Conservation (phyloP, 2,329 filamentous ascomycete genomes). For the Fusarium proliferatum region DNA sequence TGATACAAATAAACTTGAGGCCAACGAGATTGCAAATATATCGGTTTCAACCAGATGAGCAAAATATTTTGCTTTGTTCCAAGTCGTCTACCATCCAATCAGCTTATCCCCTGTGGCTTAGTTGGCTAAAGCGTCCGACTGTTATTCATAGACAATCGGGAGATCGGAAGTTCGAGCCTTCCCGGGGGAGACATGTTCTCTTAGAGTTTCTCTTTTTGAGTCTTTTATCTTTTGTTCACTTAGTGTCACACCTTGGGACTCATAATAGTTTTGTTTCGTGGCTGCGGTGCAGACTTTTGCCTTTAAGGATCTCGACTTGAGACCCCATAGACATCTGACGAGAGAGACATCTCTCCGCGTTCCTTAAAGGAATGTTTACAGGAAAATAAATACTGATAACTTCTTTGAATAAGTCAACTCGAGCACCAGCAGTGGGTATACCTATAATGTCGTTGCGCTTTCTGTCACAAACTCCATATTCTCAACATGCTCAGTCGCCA, state of each 20-base stretch:
- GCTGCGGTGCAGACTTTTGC: background rate
- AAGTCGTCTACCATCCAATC: background rate
- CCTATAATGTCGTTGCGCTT: too few species aligned
- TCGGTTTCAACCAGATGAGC: rapidly evolving
- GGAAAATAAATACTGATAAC: background rate
- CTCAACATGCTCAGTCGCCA: background rate
- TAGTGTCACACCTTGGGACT: background rate
- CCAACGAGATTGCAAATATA: background rate
- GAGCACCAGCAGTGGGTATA: background rate
- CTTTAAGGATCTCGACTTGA: too few species aligned
- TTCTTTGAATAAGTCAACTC: too few species aligned
- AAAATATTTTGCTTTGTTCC: background rate
- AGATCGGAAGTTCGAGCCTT: conserved; percentile 48
- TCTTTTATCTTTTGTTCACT: background rate
- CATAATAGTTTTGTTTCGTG: background rate
- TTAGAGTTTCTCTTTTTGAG: background rate
- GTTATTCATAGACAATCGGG: conserved; percentile 44
- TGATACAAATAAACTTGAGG: background rate
- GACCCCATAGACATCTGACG: background rate
- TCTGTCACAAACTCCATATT: background rate
- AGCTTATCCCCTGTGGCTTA: conserved; percentile 41
- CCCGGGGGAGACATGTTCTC: conserved; percentile 38
- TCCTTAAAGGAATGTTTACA: background rate
- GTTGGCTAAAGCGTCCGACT: conserved; percentile 43
- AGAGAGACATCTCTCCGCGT: background rate